phyloP scores from a whole-genome alignment of 2,329 filamentous ascomycete genomes.

The Trichoderma brevicompactum region DNA sequence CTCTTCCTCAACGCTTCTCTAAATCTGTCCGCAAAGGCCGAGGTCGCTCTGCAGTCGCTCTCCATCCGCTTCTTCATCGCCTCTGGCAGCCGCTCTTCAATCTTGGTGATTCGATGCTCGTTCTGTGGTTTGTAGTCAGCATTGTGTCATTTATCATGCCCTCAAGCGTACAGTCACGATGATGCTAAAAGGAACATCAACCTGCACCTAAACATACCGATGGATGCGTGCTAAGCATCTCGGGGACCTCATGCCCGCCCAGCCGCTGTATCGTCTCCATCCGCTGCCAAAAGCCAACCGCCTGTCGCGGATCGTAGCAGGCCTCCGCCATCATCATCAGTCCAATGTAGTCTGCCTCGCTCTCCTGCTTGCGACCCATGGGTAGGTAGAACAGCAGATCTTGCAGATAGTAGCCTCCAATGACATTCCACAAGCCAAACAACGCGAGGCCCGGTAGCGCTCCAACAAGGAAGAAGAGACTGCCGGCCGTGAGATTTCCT shows the following conservation, averaged over 20 bases:
- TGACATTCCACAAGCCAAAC: slow-evolving; percentile 47
- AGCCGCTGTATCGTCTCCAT: slow-evolving; percentile 59
- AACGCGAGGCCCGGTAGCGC: slow-evolving; percentile 47
- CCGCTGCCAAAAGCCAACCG: slow-evolving; percentile 67
- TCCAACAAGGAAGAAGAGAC: slow-evolving; percentile 54
- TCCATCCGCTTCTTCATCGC: slow-evolving; percentile 58
- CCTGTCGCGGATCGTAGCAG: slow-evolving; percentile 73
- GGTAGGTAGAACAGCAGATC: slow-evolving; percentile 69
- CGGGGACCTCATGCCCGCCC: slow-evolving; percentile 58
- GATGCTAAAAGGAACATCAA: too few species aligned
- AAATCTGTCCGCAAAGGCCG: slow-evolving; percentile 58
- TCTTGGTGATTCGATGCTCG: slow-evolving; percentile 66
- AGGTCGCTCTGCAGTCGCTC: slow-evolving; percentile 59
- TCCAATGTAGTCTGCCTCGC: slow-evolving; percentile 80
- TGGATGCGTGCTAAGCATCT: slow-evolving; percentile 78
- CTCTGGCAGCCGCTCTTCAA: slow-evolving; percentile 64
- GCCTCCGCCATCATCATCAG: slow-evolving; percentile 82
- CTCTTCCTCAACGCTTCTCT: slow-evolving; percentile 51
- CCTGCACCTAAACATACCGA: slow-evolving; percentile 52
- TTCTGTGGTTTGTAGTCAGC: slow-evolving; percentile 47
- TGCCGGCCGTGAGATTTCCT: slow-evolving; percentile 56
- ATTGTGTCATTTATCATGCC: too few species aligned
- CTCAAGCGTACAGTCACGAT: too few species aligned
- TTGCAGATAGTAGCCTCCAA: slow-evolving; percentile 54
- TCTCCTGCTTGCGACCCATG: slow-evolving; percentile 72